Base-by-base conservation (phyloP, 257 asterid species). In the Capsicum baccatum region DNA sequence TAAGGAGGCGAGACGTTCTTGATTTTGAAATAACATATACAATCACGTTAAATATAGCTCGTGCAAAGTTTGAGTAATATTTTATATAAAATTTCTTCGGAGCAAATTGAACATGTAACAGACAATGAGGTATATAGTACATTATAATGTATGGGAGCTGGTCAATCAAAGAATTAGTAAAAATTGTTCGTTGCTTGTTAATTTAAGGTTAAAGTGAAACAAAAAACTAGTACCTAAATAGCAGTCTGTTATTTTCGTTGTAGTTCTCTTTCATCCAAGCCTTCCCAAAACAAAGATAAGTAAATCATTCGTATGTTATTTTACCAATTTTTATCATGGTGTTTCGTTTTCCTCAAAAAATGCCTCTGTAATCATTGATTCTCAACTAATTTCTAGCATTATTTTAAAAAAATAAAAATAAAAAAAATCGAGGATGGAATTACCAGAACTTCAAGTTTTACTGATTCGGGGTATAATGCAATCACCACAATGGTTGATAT, bases 371-470 rank as follows among this genome's bases (percentile, higher is more conserved):
- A 19, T 50, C 3, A 68, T 68, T 35, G 50, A 35, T 68, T 68
- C 21, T 15, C 76, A 37, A 37, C 52, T 68, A 68, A 37, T 37
- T 6, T 12, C 16, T 21, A 0, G 70, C 70, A 21, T 26, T 26
- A 26, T 26, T 26, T 26, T 0, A 26, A 26, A 26, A 26, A 26
- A 26, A 26, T 0, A 26, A 26, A 26, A 26, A 26, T 0, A 26
- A 26, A 26, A 21, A 0, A 26, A 26, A 26, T 26, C 33, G 33
- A 26, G 33, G 33, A 26, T 26, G 33, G 33, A 69, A 42, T 60
- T 60, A n/a, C 55, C 35, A 16, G 39, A 52, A 76, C 2, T 76
- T 74, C 5, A 74, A 74, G 62, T 74, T 74, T 74, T 74, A 52
- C 47, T 14, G 13, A 9, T 50, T 52, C 4, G 10, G 19, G 59